Percentiles rank a stretch among this genome's conserved stretches.
Evolutionary conservation across 129 eudicot genomes (phyloP).

Genomic region (Lonicera japonica): DNA sequence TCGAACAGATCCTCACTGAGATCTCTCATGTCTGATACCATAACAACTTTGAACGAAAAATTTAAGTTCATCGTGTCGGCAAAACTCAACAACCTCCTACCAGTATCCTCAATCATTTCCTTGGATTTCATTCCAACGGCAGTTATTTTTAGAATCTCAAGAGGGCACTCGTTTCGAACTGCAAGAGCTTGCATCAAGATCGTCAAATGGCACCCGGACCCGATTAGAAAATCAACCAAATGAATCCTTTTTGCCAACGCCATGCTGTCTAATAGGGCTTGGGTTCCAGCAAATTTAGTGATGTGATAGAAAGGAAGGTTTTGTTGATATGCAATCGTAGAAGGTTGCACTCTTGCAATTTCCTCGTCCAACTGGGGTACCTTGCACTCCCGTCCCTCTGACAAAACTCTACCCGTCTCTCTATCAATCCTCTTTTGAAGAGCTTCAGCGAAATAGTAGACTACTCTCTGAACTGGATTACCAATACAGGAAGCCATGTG

Average conservation of each 20-base stretch:
- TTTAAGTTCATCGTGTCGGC: slow-evolving; percentile 17
- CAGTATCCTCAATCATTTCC: slow-evolving; percentile 11
- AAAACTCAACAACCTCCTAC: slow-evolving; percentile 10
- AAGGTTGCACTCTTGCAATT: background rate
- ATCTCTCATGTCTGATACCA: slow-evolving; percentile 8
- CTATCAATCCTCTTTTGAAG: slow-evolving; percentile 13
- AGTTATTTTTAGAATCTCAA: slow-evolving; percentile 22
- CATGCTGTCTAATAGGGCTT: slow-evolving; percentile 14
- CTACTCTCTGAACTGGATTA: slow-evolving; percentile 18
- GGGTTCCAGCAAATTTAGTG: slow-evolving; percentile 6
- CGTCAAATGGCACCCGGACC: slow-evolving; percentile 16
- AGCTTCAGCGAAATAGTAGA: slow-evolving; percentile 18
- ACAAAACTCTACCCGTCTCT: slow-evolving; percentile 10
- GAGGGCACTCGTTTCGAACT: background rate
- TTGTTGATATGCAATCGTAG: background rate
- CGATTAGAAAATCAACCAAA: slow-evolving; percentile 18
- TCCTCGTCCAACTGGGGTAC: slow-evolving; percentile 3
- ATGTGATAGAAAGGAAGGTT: slow-evolving; percentile 12
- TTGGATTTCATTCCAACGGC: slow-evolving; percentile 13
- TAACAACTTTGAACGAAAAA: slow-evolving; percentile 16
- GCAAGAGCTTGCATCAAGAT: slow-evolving; percentile 26
- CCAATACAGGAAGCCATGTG: slow-evolving; percentile 7
- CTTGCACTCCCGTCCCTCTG: background rate
- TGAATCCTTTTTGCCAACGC: slow-evolving; percentile 16
- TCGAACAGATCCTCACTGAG: slow-evolving; percentile 5